Conservation (phyloP, 2,329 filamentous ascomycete genomes). For the Fusarium beomiforme region DNA sequence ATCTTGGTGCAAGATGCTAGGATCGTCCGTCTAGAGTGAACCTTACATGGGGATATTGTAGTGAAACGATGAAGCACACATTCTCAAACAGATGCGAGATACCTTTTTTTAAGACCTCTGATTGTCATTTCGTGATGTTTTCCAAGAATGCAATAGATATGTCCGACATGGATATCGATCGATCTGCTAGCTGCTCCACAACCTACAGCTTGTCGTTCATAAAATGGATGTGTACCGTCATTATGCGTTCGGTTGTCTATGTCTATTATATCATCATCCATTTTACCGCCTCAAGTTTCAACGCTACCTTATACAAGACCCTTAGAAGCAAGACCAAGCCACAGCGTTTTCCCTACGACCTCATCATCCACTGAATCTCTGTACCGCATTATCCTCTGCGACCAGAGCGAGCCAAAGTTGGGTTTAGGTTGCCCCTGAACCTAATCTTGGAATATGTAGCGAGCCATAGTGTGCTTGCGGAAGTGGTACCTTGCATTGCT, state of each 20-base stretch:
- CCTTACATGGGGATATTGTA: background rate
- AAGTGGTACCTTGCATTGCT: slow-evolving; percentile 35
- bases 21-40: slow-evolving; percentile 12
- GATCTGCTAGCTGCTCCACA: slow-evolving; percentile 19
- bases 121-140: background rate
- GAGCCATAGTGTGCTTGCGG: slow-evolving; percentile 21
- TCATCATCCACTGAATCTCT: slow-evolving; percentile 6
- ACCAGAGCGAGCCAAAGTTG: slow-evolving; percentile 2
- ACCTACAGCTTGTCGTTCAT: background rate
- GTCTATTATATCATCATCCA: slow-evolving; percentile 3
- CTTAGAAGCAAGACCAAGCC: slow-evolving; percentile 16
- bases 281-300: background rate
- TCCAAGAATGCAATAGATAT: background rate
- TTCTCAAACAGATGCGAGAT: slow-evolving; percentile 34
- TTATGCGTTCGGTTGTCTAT: background rate
- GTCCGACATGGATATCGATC: slow-evolving; percentile 6
- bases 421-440: slow-evolving; percentile 24
- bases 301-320: slow-evolving; percentile 1
- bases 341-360: slow-evolving; percentile 10
- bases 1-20: background rate
- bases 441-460: slow-evolving; percentile 23
- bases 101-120: slow-evolving; percentile 17
- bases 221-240: no score
- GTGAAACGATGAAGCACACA: slow-evolving; percentile 11
- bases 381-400: slow-evolving; percentile 5